Conservation (phyloP, 148 eudicot species). For the Amaranthus cruentus region DNA sequence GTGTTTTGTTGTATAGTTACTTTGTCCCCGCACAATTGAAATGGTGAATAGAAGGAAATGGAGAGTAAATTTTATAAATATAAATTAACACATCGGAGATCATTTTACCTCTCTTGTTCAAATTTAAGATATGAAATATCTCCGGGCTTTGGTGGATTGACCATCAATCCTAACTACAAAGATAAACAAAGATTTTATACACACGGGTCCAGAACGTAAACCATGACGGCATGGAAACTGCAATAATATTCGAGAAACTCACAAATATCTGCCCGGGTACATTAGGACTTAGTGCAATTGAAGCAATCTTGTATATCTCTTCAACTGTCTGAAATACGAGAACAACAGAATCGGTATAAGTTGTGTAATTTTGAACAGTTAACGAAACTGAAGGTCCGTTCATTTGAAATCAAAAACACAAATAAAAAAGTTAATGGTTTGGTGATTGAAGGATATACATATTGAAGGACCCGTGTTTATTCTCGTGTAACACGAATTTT, state of each 20-base stretch:
- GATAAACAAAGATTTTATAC: slow-evolving; percentile 5
- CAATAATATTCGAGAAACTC: slow-evolving; percentile 29
- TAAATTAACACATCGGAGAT: not conserved
- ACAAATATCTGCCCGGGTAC: slow-evolving; percentile 95
- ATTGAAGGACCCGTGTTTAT: no score
- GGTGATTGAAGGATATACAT: not conserved
- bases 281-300: slow-evolving; percentile 88
- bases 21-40: not conserved
- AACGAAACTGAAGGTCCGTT: not conserved
- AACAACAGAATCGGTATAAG: not conserved
- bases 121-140: slow-evolving; percentile 76
- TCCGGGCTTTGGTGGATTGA: slow-evolving; percentile 87
- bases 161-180: slow-evolving; percentile 87
- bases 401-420: not conserved
- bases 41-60: not conserved
- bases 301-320: slow-evolving; percentile 91
- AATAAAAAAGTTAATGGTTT: not conserved
- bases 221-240: not conserved
- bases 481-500: no score
- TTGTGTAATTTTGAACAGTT: not conserved
- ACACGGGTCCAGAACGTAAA: not conserved
- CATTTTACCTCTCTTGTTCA: slow-evolving; percentile 69
- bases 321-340: slow-evolving; percentile 72
- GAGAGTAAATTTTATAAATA: not conserved
- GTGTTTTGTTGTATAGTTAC: not conserved